Conservation (phyloP, 2,329 filamentous ascomycete genomes). For the Fusarium citri region DNA sequence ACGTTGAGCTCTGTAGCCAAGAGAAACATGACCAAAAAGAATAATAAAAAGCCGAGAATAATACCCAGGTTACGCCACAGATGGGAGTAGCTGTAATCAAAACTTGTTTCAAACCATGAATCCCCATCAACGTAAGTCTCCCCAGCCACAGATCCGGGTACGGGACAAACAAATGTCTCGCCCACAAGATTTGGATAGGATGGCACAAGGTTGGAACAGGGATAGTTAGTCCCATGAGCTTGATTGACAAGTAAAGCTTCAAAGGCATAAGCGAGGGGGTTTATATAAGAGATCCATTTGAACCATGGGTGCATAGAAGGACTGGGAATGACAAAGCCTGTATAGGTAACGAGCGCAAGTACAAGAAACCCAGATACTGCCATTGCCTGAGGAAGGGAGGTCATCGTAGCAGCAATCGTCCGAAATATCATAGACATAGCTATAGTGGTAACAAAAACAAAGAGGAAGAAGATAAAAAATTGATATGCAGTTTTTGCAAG, state of each 20-base stretch:
- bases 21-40: slow-evolving; percentile 73
- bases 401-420: slow-evolving; percentile 68
- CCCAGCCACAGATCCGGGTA: slow-evolving; percentile 66
- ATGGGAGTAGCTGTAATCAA: slow-evolving; percentile 67
- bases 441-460: slow-evolving; percentile 70
- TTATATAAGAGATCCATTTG: slow-evolving; percentile 8
- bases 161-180: slow-evolving; percentile 56
- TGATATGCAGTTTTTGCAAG: slow-evolving; percentile 72
- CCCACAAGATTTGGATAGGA: not conserved
- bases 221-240: slow-evolving; percentile 4
- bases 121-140: slow-evolving; percentile 67
- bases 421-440: slow-evolving; percentile 62
- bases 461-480: slow-evolving; percentile 80
- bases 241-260: slow-evolving; percentile 1
- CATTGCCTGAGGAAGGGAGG: slow-evolving; percentile 1
- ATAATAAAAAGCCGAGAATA: slow-evolving; percentile 71
- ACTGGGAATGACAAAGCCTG: slow-evolving; percentile 2
- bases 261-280: slow-evolving; percentile 6
- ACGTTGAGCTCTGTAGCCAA: slow-evolving; percentile 70
- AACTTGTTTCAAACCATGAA: slow-evolving; percentile 67
- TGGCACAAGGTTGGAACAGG: not conserved
- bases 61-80: slow-evolving; percentile 78
- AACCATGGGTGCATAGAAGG: slow-evolving; percentile 9
- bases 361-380: not conserved
- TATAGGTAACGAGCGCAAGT: not conserved